Base-by-base conservation (phyloP, 1,284 basidiomycete genomes). In the Pseudozyma sp. region DNA sequence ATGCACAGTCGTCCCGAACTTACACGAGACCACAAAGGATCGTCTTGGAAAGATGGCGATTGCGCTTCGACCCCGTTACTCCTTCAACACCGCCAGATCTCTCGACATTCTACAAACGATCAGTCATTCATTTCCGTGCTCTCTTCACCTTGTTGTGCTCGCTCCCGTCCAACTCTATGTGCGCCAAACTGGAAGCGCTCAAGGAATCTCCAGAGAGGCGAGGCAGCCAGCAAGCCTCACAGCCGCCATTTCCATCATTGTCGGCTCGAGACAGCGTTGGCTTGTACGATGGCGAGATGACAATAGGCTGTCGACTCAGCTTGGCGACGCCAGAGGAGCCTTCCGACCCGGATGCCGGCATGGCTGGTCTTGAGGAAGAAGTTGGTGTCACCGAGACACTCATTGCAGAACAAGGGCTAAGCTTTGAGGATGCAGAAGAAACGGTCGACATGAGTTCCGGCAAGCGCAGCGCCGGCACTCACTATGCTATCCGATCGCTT, bases 81-180 rank as follows among this genome's bases (percentile, higher is more conserved):
- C 58, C 77, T 14, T 39, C 62, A 1, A 18, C 56, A 0, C 51
- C 68, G 7, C 68, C 72, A 43, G 83, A 85, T 25, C 73, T 85
- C 25, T 77, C 83, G 10, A 73, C 77, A 16, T 71, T 85, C 50
- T 86, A 86, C 78, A 85, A 85, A 40, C 80, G 77, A 18, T 82
- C 83, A 43, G 83, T 85, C 51, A 59, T 81, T 10, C 81, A 85
- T 40, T 85, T 86, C 52, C 70, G 84, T 4, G 57, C 81, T 0
- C 73, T 85, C 0, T 85, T 77, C 68, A 73, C 79, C 5, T 69
- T 85, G 47, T 54, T 78, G 4, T 70, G 76, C 25, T 51, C 68
- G 0, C 57, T 86, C 13, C 85, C 85, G 0, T 59, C 80, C 0
- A 80, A 77, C 39, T 59, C 66, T 2, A 70, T 86, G 5, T 66